Conservation (phyloP, 208 protist species). For the Sergeia podlipaevii region DNA sequence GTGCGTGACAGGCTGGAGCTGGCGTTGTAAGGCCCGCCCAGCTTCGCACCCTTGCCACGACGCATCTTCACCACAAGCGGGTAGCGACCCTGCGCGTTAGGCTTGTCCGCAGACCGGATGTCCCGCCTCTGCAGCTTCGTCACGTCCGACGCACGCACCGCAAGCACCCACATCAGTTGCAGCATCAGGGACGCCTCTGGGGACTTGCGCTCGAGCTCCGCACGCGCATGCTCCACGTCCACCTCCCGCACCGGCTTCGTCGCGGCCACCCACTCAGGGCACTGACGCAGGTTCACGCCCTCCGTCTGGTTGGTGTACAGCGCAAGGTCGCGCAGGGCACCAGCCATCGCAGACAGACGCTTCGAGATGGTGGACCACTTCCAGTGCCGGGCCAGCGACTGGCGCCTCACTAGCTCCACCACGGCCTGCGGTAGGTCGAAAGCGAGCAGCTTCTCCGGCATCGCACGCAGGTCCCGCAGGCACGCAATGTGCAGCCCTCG, state of each 20-base stretch:
- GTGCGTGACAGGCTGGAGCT: not conserved
- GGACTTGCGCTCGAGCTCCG: not conserved
- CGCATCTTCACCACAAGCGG: conserved; percentile 1
- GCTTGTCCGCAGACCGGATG: not conserved
- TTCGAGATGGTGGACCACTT: not conserved
- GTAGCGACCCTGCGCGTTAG: not conserved
- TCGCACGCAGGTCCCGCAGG: not conserved
- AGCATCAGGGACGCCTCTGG: conserved; percentile 4
- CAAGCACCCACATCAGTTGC: conserved; percentile 1
- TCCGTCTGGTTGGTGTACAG: not conserved
- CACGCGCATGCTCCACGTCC: not conserved
- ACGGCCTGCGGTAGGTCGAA: too few relatives aligned
- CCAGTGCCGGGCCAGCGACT: not conserved
- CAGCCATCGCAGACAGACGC: not conserved
- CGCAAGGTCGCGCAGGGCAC: not conserved
- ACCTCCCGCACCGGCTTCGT: not conserved
- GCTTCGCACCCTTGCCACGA: conserved; percentile 1
- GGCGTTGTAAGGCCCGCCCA: not conserved
- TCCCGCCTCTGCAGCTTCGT: not conserved
- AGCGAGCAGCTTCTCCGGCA: too few relatives aligned
- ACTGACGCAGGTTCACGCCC: not conserved
- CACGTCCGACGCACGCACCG: conserved; percentile 4
- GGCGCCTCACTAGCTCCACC: not conserved
- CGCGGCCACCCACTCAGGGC: not conserved
- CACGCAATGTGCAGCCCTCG: not conserved